These are phyloP conservation scores for Xenoacremonium recifei DNA, from an alignment of 2,329 filamentous ascomycete genomes.

Conservation along the genomic window DNA sequence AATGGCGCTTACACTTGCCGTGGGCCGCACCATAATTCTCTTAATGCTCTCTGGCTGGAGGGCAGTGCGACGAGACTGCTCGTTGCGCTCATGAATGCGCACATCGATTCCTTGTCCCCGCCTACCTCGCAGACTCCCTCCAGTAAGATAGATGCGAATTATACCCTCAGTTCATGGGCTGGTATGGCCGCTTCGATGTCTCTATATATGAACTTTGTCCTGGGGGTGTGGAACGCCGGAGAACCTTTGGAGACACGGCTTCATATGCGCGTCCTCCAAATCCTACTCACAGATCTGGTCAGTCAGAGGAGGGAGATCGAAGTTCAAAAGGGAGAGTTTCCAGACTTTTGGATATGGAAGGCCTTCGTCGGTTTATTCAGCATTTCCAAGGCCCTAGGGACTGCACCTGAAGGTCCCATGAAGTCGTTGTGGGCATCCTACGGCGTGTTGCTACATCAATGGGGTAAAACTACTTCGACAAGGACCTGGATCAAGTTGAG, in stretches of 20 bases:
- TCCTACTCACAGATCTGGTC: conserved; percentile 13
- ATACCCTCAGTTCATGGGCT: conserved; percentile 16
- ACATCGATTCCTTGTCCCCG: conserved; percentile 11
- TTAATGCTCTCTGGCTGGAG: conserved; percentile 15
- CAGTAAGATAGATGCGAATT: not conserved
- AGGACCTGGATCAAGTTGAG: not conserved
- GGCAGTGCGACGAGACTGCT: conserved; percentile 15
- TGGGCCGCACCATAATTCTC: not conserved
- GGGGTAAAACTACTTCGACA: conserved; percentile 9
- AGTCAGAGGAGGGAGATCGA: not conserved
- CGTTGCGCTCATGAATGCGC: conserved; percentile 10
- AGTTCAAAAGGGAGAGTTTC: not conserved
- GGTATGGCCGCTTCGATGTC: conserved; percentile 8
- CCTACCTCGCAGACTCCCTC: not conserved
- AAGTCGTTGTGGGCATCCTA: not conserved
- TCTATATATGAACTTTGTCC: conserved; percentile 13
- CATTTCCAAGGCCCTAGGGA: conserved; percentile 2
- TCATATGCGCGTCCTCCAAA: conserved; percentile 9
- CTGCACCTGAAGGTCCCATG: not conserved
- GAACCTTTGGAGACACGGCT: conserved; percentile 13
- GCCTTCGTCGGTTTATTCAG: conserved; percentile 18
- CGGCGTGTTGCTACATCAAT: conserved; percentile 5
- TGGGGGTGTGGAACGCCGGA: conserved; percentile 16
- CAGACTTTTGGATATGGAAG: conserved; percentile 19
- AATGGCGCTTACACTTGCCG: not conserved